Evolutionary conservation across 2,329 filamentous ascomycete genomes (phyloP), one percentile per base, ranked within the genome.

Genomic region (Fusarium sublunatum): DNA sequence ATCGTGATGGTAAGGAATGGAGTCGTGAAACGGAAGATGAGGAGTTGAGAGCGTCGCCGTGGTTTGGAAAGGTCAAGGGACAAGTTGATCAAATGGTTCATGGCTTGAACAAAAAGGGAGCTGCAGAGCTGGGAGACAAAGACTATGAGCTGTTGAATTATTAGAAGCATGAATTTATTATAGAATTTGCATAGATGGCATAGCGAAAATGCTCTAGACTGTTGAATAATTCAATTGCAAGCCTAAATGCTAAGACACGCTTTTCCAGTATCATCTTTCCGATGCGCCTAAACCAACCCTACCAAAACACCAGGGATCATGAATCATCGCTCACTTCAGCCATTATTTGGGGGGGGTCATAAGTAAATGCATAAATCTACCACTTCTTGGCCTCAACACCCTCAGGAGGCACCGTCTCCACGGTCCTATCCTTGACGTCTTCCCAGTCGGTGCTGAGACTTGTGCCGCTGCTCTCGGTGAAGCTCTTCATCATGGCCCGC

Each of bases 401-500:
- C 42, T 93, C 89, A 0, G 92, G 92, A 8, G 92, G 90, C 32
- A 81, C 77, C 0, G 88, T 91, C 73, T 91, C 86, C 25, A 97
- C 90, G 24, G 79, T 89, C 15, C 86, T 87, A 62, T 82, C 85
- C 46, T 86, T 86, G 19, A 97, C 94, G 61, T 96, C 91, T 9
- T 80, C 78, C 95, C 95, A 99, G 74, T 94, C 92, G 0, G 95
- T 99, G 76, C 92, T 97, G 45, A 99, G 79, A 3, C 91, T 86
- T 0, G 95, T 99, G 5, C 95, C 95, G 68, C 96, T 95, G 76
- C 93, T 97, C 82, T 99, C 94, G 12, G 88, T 83, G 72, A 92
- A 98, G 73, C 92, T 96, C 86, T 99, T 99, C 87, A 96, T 92
- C 95, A 99, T 99, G 8, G 95, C 95, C 2, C 93, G 87, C 73